Conservation (phyloP, 2,329 filamentous ascomycete genomes). For the Septoria linicola region DNA sequence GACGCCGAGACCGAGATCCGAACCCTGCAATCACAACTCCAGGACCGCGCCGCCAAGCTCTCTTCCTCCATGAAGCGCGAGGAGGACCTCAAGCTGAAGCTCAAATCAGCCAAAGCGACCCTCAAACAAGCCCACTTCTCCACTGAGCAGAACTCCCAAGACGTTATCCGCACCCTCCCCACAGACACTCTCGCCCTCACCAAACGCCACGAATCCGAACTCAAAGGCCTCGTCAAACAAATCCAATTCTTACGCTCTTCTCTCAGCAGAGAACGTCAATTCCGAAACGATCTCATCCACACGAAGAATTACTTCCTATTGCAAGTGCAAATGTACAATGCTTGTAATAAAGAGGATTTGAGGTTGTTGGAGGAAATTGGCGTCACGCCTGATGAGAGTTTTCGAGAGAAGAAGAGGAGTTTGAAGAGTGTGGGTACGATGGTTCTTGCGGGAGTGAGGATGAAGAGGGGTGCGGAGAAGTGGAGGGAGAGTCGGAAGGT, state of each 20-base stretch:
- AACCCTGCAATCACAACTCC: constrained; percentile 39
- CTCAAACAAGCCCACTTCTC: constrained; percentile 37
- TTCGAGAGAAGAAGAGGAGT: constrained; percentile 46
- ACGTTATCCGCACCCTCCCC: neutral
- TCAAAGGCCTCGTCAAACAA: constrained; percentile 81
- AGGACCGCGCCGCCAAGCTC: constrained; percentile 34
- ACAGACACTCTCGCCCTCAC: constrained; percentile 53
- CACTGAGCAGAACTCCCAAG: constrained; percentile 50
- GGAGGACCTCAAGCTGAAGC: constrained; percentile 38
- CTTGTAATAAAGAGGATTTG: constrained; percentile 91
- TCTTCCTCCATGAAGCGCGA: constrained; percentile 36
- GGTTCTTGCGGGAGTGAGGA: constrained; percentile 52
- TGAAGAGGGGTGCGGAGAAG: constrained; percentile 49
- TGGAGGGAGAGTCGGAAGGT: constrained; percentile 55
- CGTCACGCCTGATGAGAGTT: constrained; percentile 55
- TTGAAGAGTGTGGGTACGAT: constrained; percentile 51
- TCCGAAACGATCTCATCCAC: constrained; percentile 77
- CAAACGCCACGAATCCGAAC: constrained; percentile 68
- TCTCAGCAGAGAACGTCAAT: constrained; percentile 73
- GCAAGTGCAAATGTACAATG: constrained; percentile 78
- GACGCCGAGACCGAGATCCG: constrained; percentile 44
- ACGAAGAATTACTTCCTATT: constrained; percentile 81
- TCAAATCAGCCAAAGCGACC: constrained; percentile 30
- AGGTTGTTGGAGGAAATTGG: constrained; percentile 82
- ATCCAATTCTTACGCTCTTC: constrained; percentile 86